Base-by-base conservation (phyloP, 2,329 filamentous ascomycete genomes). In the Trichoderma sp. region DNA sequence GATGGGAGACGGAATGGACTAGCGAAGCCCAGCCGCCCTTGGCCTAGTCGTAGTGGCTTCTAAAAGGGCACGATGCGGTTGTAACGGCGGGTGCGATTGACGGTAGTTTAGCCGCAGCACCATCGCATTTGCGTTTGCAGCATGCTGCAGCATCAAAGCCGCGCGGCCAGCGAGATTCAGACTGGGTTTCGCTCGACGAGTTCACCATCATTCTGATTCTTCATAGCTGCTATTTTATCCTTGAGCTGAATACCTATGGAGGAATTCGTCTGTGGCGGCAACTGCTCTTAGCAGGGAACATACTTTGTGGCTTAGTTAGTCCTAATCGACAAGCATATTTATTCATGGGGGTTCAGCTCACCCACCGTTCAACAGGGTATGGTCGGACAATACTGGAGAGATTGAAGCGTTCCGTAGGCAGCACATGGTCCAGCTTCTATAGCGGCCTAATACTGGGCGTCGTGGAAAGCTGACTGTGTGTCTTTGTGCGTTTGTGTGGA, bases 61-160 rank as follows among this genome's bases (percentile, higher is more conserved):
- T 39, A 66, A 39, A 30, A 66, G 49, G 39, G 55, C 52, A 30
- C 64, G 28, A 58, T 54, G 61, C 28, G n/a, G 46, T 32, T 43
- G 61, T 49, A 28, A 58, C 30, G 28, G 21, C 18, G 18, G 43
- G 8, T 24, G 21, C 7, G 39, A 49, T 49, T 49, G 46, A 49
- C 46, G 32, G 32, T 14, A 13, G 46, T 32, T 43, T 32, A 32
- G 26, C 30, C 28, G 54, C 26, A 34, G 24, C 43, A 46, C 24
- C 28, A 56, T 58, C 52, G 37, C 52, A 34, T 21, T 24, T 37
- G 10, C 6, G 13, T n/a, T 54, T 14, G 26, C 8, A n/a, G n/a
- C 46, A 28, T 56, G 28, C 24, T 34, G 63, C 52, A 16, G 52
- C 39, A 56, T 58, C n/a, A 49, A 26, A 46, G 21, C 37, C 37